phyloP scores from a whole-genome alignment of 352 stramenopile genomes.

The Phytopythium vexans region DNA sequence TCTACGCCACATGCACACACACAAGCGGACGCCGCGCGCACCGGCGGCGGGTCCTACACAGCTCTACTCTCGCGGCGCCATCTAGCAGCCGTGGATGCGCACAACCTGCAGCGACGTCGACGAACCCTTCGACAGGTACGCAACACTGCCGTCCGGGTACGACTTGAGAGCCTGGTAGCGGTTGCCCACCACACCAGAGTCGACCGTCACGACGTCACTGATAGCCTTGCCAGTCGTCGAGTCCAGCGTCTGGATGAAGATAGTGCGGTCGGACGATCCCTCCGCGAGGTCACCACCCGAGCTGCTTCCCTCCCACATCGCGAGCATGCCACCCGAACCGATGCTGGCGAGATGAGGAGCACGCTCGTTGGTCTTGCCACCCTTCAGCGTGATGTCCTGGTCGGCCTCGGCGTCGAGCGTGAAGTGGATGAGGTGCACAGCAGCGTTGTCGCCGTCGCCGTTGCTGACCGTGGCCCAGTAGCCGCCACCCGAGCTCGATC shows the following conservation, averaged over 20 bases:
- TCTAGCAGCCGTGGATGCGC: slow-evolving; percentile 39
- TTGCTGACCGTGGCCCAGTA: slow-evolving; percentile 70
- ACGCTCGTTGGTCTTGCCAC: slow-evolving; percentile 44
- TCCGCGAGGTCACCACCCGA: slow-evolving; percentile 30
- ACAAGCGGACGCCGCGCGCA: too few relatives aligned
- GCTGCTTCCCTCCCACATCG: slow-evolving; percentile 45
- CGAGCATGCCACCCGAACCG: slow-evolving; percentile 35
- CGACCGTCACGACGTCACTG: slow-evolving; percentile 42
- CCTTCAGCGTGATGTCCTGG: slow-evolving; percentile 55
- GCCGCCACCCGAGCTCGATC: slow-evolving; percentile 19
- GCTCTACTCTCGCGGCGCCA: neutral
- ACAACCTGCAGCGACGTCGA: slow-evolving; percentile 41
- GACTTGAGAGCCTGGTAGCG: slow-evolving; percentile 57
- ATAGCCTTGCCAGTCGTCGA: slow-evolving; percentile 32
- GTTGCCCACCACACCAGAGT: slow-evolving; percentile 45
- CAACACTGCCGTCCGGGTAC: slow-evolving; percentile 47
- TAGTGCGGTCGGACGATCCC: slow-evolving; percentile 18
- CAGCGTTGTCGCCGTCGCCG: slow-evolving; percentile 39
- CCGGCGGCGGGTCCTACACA: too few relatives aligned
- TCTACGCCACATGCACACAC: neutral
- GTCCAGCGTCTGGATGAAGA: slow-evolving; percentile 55
- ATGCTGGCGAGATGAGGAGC: slow-evolving; percentile 42
- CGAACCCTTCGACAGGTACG: slow-evolving; percentile 44
- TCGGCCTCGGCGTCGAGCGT: slow-evolving; percentile 33
- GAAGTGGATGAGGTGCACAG: slow-evolving; percentile 61